phyloP scores from a whole-genome alignment of 331 rosid genomes.

The Telfairia occidentalis region DNA sequence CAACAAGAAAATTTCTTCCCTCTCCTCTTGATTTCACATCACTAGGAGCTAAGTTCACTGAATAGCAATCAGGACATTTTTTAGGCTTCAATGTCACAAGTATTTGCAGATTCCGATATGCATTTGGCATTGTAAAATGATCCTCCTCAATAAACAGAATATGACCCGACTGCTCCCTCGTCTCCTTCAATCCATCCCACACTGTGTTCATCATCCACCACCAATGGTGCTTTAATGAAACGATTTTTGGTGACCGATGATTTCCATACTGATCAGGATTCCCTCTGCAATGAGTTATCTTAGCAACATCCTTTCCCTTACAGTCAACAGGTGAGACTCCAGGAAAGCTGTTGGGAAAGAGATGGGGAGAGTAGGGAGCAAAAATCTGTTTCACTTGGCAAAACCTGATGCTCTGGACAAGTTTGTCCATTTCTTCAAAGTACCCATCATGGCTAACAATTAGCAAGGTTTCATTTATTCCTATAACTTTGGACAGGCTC shows the following conservation, averaged over 20 bases:
- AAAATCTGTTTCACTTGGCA: constrained; percentile 86
- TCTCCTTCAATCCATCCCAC: constrained; percentile 89
- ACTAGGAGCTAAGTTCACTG: constrained; percentile 88
- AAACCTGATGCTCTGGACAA: constrained; percentile 51
- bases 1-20: constrained; percentile 48
- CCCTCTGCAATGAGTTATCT: constrained; percentile 40
- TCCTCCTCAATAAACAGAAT: constrained; percentile 90
- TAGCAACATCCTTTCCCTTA: constrained; percentile 41
- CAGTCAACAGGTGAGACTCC: constrained; percentile 68
- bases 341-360: constrained; percentile 59
- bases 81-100: constrained; percentile 51
- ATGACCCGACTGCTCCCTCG: constrained; percentile 44
- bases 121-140: constrained; percentile 78
- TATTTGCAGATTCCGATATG: constrained; percentile 61
- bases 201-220: constrained; percentile 99
- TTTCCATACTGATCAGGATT: constrained; percentile 86
- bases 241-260: constrained; percentile 79
- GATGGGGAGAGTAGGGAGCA: constrained; percentile 85
- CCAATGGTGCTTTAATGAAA: constrained; percentile 96
- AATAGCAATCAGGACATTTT: constrained; percentile 81
- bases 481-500: constrained; percentile 66
- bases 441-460: constrained; percentile 90
- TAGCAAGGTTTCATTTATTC: constrained; percentile 74
- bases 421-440: constrained; percentile 71
- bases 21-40: constrained; percentile 94